Percentiles rank a stretch among this genome's conserved stretches.
phyloP scores from a whole-genome alignment of 257 asterid genomes.

The Salvia hispanica region DNA sequence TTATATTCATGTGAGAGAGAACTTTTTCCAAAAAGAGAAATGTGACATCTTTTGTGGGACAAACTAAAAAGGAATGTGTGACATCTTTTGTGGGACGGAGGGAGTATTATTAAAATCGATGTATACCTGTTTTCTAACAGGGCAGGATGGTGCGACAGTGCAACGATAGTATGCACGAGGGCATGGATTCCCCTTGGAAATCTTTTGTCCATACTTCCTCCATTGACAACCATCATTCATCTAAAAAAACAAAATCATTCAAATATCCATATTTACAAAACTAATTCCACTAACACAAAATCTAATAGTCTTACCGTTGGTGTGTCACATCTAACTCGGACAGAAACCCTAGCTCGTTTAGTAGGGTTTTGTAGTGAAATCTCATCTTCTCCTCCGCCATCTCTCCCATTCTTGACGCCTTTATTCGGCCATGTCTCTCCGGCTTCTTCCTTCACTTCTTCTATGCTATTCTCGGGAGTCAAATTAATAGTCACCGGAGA shows the following conservation, averaged over 20 bases:
- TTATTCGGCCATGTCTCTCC: constrained; percentile 53
- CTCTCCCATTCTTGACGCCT: constrained; percentile 47
- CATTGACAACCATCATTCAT: constrained; percentile 99
- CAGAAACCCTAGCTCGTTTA: constrained; percentile 95
- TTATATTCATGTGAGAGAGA: too few relatives aligned
- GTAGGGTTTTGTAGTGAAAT: constrained; percentile 62
- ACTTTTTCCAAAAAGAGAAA: too few relatives aligned
- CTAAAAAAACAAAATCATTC: constrained; percentile 33
- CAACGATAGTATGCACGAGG: constrained; percentile 99
- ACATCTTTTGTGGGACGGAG: too few relatives aligned
- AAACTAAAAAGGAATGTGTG: too few relatives aligned
- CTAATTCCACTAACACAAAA: not conserved
- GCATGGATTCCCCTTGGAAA: constrained; percentile 93
- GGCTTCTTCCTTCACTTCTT: constrained; percentile 56
- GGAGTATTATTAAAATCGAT: not conserved
- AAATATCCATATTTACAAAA: not conserved
- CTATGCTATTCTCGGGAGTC: constrained; percentile 59
- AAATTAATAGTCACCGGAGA: constrained; percentile 18
- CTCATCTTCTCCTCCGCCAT: constrained; percentile 60
- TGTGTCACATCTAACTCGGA: constrained; percentile 85
- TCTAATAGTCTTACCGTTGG: constrained; percentile 55
- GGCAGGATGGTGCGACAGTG: constrained; percentile 84
- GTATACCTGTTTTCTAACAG: constrained; percentile 83
- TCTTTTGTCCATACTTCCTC: constrained; percentile 97
- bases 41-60: too few relatives aligned